Evolutionary conservation across 306 rosid genomes (phyloP).

Genomic region (Cucurbita moschata): DNA sequence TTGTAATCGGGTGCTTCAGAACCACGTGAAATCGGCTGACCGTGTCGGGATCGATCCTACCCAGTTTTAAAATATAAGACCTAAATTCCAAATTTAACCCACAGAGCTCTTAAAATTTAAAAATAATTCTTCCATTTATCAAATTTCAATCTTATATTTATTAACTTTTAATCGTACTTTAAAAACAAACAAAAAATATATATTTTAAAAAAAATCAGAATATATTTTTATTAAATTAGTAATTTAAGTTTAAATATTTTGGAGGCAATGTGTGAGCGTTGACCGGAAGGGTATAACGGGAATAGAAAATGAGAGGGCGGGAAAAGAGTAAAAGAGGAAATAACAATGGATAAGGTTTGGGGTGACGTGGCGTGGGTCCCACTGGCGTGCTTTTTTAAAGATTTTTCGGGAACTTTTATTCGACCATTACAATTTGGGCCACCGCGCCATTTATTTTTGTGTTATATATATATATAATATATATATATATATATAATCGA

Average conservation of each 20-base stretch:
- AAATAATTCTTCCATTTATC: too few relatives aligned
- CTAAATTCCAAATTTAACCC: too few relatives aligned
- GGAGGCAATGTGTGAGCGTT: not conserved
- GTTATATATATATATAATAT: too few relatives aligned
- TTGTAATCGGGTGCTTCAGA: not conserved
- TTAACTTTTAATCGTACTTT: too few relatives aligned
- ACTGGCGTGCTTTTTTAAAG: not conserved
- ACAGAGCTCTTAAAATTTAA: too few relatives aligned
- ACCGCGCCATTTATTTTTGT: not conserved
- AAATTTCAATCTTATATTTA: too few relatives aligned
- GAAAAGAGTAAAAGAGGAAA: not conserved
- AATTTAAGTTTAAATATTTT: too few relatives aligned
- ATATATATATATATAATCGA: too few relatives aligned
- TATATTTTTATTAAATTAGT: too few relatives aligned
- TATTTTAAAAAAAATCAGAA: too few relatives aligned
- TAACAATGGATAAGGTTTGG: not conserved
- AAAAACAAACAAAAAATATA: too few relatives aligned
- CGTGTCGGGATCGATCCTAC: not conserved
- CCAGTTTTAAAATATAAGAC: not conserved
- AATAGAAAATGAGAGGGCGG: not conserved
- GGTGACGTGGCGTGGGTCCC: not conserved
- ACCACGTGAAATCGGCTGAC: not conserved
- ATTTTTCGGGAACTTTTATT: not conserved
- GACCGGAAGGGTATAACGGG: not conserved
- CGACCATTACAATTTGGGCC: not conserved